Base-by-base conservation (phyloP, 352 stramenopile species). In the Globisporangium canariense region DNA sequence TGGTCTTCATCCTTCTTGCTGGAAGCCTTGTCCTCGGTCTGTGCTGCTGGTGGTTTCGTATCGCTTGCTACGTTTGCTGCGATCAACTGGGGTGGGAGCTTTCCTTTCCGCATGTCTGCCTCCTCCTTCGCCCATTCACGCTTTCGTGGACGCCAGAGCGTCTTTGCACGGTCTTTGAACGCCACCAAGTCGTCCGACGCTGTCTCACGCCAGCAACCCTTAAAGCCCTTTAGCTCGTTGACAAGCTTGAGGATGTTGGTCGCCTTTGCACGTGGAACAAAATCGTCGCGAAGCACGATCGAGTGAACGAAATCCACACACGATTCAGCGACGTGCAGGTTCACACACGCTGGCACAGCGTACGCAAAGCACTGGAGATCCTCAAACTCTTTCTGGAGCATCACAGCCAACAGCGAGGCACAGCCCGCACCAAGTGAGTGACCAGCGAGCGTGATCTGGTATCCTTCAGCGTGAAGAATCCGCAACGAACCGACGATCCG, bases 311-410 rank as follows among this genome's bases (percentile, higher is more conserved):
- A 96, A 46, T 78, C 67, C 22, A 76, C 69, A 49, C 85, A 96
- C 4, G 81, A 87, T 57, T 93, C 84, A 1, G 87, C 85, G n/a
- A 92, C 76, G 34, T 85, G 76, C n/a, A 86, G 69, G 57, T 93
- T 93, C 30, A 93, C 83, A 53, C 87, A 96, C 9, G 87, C 87
- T 11, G 87, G 87, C 10, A 93, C 79, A 16, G 87, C 87, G 51
- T 96, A 96, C n/a, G 85, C 87, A 73, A 90, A 93, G 56, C 87
- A 96, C 53, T 90, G 75, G 3, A 96, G 67, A 41, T 87, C 73
- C 14, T 82, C 79, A 45, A 96, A 96, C 64, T 94, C 86, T 58
- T 91, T 90, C 51, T 94, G 85, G 5, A 96, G 78, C 83, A 96
- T 96, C 11, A 96, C 70, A 0, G 87, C 83, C 22, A 96, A 63